Conservation (phyloP, 805 yeast species). For the Myxozyma sirexii region DNA sequence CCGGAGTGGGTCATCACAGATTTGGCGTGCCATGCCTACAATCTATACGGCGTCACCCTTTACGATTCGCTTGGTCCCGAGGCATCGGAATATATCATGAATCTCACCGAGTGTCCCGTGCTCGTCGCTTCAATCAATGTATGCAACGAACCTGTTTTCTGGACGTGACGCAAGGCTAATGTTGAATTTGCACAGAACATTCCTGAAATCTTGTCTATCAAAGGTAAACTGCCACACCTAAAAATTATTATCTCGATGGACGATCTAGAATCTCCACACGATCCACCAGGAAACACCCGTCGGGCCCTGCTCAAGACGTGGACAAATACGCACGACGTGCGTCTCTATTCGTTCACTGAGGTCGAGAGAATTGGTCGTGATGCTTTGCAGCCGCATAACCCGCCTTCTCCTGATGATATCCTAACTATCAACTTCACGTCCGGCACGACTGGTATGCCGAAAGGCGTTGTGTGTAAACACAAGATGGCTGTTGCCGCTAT, state of each 20-base stretch:
- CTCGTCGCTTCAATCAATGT: constrained; percentile 55
- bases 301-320: constrained; percentile 44
- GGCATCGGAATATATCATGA: constrained; percentile 65
- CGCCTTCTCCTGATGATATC: constrained; percentile 55
- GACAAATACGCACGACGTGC: constrained; percentile 14
- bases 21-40: constrained; percentile 63
- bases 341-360: constrained; percentile 27
- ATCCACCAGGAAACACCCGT: constrained; percentile 36
- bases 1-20: constrained; percentile 73
- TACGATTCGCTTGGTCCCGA: constrained; percentile 61
- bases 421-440: constrained; percentile 73
- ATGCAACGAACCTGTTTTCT: not conserved
- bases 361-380: constrained; percentile 49
- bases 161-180: too few relatives aligned
- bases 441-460: constrained; percentile 78
- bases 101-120: constrained; percentile 63
- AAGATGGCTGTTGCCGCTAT: constrained; percentile 40
- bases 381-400: constrained; percentile 51
- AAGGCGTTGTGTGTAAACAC: constrained; percentile 66
- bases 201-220: constrained; percentile 51
- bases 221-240: constrained; percentile 48
- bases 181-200: too few relatives aligned
- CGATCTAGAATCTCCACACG: constrained; percentile 41
- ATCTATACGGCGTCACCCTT: constrained; percentile 54
- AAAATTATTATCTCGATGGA: constrained; percentile 63